Evolutionary conservation across 2,329 filamentous ascomycete species (phyloP), one percentile per base, ranked within the genome.

Genomic region (Zymoseptoria passerinii): DNA sequence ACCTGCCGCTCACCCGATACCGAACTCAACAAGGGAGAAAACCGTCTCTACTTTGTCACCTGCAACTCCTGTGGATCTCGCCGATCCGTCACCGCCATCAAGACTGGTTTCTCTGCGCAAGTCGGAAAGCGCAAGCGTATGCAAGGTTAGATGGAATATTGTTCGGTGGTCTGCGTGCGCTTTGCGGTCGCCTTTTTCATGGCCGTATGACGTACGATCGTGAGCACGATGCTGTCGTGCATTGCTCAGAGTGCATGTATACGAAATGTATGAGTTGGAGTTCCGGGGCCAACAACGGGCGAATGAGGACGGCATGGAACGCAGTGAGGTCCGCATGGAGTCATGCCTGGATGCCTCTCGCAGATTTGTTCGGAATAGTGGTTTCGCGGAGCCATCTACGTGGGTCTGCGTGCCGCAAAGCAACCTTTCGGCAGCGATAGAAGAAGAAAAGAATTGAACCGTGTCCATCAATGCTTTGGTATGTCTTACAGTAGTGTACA

Each of bases 51-150:
- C 81, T 99, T 97, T 81, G 91, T 99, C 73, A 96, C 92, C 61
- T 96, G 92, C 85, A 96, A 94, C 79, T 79, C 76, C 53, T 81
- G 80, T 67, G 78, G 78, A 57, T 79, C 77, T 52, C 72, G 92
- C 77, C 88, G 92, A 74, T 91, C 86, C 72, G 92, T 97, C 74
- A 90, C 90, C 61, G 92, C 94, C 67, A 99, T 99, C 88, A 99
- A 99, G 87, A 96, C 91, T 62, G 94, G 94, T 91, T 99, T 99
- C 91, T 95, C 92, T 72, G 94, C 94, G 76, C 94, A 97, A 80
- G 89, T 99, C 76, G 94, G 94, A 76, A 96, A 96, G 88, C 88
- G 94, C 83, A 94, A 86, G 83, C 95, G 95, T 84, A 88, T 91
- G 80, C 67, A 68, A 61, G 63, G 62, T 55, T 69, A 67, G 56